Evolutionary conservation across 108 stramenopile genomes (phyloP).

Genomic region (Nitzschia sp.): DNA sequence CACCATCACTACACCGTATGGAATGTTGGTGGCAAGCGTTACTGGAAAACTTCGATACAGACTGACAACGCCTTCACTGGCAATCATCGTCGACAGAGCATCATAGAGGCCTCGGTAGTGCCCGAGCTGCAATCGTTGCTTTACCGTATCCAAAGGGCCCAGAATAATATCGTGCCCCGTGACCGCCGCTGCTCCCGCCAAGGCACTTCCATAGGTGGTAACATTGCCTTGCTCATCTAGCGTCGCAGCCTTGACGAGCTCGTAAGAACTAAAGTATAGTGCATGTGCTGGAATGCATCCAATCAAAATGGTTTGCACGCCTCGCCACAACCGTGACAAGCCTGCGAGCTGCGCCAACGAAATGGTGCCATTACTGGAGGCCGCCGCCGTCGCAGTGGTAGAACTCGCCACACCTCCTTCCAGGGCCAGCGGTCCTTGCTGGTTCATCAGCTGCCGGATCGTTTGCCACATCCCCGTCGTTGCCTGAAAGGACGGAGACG

Average conservation of each 20-base stretch:
- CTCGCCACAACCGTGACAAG: conserved; percentile 89
- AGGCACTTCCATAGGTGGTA: conserved; percentile 47
- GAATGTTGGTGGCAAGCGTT: conserved; percentile 96
- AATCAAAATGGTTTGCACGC: conserved; percentile 91
- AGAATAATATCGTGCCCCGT: conserved; percentile 93
- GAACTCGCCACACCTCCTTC: conserved; percentile 8
- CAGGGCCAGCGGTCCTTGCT: conserved; percentile 22
- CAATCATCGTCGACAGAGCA: conserved; percentile 43
- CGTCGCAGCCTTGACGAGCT: conserved; percentile 72
- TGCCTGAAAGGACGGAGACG: neutral
- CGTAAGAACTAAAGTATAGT: conserved; percentile 94
- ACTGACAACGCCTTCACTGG: conserved; percentile 74
- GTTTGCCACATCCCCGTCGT: conserved; percentile 43
- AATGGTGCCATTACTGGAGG: neutral
- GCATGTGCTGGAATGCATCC: conserved; percentile 99
- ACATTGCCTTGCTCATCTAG: conserved; percentile 28
- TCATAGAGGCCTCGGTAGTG: conserved; percentile 82
- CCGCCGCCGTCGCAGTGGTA: conserved; percentile 10
- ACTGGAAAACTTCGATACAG: conserved; percentile 91
- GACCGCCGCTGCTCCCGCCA: conserved; percentile 89
- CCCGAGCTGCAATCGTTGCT: conserved; percentile 98
- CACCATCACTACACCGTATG: conserved; percentile 96
- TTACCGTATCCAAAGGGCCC: conserved; percentile 98
- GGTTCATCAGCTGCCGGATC: conserved; percentile 47
- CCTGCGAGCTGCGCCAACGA: conserved; percentile 16